Conservation (phyloP, 1,284 basidiomycete species). For the Macrocystidia cucumis region DNA sequence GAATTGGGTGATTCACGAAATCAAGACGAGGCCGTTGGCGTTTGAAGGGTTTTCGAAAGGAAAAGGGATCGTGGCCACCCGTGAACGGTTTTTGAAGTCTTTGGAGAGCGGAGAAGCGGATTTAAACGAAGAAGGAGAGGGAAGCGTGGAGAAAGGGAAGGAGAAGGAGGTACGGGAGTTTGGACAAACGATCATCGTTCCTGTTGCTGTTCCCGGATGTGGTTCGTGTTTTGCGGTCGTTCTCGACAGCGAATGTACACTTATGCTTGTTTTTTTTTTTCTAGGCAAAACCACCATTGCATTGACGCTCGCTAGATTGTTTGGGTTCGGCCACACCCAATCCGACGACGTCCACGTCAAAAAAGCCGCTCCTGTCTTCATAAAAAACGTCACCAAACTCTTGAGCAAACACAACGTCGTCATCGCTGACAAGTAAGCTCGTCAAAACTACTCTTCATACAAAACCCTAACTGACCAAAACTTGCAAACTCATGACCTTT, state of each 20-base stretch:
- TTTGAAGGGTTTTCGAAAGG: constrained; percentile 68
- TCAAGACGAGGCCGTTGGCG: constrained; percentile 48
- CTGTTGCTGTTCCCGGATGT: constrained; percentile 88
- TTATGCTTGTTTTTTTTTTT: not conserved
- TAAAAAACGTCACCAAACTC: constrained; percentile 65
- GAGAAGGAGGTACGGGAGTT: constrained; percentile 28
- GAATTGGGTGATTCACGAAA: constrained; percentile 66
- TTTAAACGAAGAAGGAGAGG: constrained; percentile 12
- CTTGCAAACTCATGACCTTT: no score
- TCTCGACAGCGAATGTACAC: not conserved
- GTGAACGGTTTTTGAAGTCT: constrained; percentile 78
- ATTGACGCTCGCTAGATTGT: constrained; percentile 73
- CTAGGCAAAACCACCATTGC: constrained; percentile 86
- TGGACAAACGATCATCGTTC: constrained; percentile 82
- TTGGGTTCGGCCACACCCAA: constrained; percentile 84
- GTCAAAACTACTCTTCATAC: not conserved
- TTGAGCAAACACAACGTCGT: constrained; percentile 69
- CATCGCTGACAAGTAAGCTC: constrained; percentile 78
- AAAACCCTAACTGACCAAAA: no score
- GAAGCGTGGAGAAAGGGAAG: constrained; percentile 14
- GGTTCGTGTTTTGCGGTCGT: constrained; percentile 43
- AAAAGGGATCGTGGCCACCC: constrained; percentile 78
- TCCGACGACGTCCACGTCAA: constrained; percentile 86
- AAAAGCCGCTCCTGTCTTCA: constrained; percentile 71
- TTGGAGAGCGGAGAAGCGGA: constrained; percentile 36